Evolutionary conservation across 495 filamentous ascomycete genomes (phyloP).

Genomic region (Cercophora sp.): DNA sequence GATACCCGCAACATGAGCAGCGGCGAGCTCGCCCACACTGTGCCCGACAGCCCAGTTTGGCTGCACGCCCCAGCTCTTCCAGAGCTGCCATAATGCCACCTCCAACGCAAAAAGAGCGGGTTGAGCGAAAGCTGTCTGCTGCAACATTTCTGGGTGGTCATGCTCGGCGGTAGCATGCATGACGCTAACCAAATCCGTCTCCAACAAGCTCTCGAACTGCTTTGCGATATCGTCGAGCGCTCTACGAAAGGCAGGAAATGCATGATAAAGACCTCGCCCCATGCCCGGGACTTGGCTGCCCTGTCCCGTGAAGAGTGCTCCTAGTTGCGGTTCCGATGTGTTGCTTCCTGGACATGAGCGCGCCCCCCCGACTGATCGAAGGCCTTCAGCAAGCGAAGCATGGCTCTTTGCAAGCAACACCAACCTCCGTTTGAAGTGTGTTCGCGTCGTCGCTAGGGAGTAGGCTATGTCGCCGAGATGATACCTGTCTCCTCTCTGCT

Average conservation of each 20-base stretch:
- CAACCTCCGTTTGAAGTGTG: conserved; percentile 16
- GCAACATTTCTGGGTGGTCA: conserved; percentile 11
- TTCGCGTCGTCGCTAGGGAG: conserved; percentile 24
- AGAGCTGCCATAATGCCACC: conserved; percentile 20
- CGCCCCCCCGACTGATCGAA: conserved; percentile 9
- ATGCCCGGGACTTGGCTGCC: conserved; percentile 33
- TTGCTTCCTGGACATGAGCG: not conserved
- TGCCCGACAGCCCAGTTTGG: conserved; percentile 22
- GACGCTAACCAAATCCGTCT: conserved; percentile 23
- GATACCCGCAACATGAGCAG: conserved; percentile 25
- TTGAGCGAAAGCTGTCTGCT: conserved; percentile 23
- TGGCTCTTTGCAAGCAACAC: conserved; percentile 13
- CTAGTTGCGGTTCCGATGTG: conserved; percentile 14
- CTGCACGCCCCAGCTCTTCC: conserved; percentile 21
- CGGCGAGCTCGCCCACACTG: conserved; percentile 29
- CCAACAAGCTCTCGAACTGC: conserved; percentile 17
- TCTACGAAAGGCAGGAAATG: conserved; percentile 19
- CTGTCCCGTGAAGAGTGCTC: conserved; percentile 38
- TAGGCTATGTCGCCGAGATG: conserved; percentile 22
- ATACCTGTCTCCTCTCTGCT: conserved; percentile 5
- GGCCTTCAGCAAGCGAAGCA: conserved; percentile 11
- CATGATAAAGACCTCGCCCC: conserved; percentile 25
- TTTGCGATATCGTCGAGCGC: conserved; percentile 17
- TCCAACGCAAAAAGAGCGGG: conserved; percentile 24
- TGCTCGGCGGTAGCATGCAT: conserved; percentile 26